A percentile compares a stretch with the other conserved stretches of the same genome.
Evolutionary conservation across 2,329 filamentous ascomycete species (phyloP).

Genomic region (Tothia fuscella): DNA sequence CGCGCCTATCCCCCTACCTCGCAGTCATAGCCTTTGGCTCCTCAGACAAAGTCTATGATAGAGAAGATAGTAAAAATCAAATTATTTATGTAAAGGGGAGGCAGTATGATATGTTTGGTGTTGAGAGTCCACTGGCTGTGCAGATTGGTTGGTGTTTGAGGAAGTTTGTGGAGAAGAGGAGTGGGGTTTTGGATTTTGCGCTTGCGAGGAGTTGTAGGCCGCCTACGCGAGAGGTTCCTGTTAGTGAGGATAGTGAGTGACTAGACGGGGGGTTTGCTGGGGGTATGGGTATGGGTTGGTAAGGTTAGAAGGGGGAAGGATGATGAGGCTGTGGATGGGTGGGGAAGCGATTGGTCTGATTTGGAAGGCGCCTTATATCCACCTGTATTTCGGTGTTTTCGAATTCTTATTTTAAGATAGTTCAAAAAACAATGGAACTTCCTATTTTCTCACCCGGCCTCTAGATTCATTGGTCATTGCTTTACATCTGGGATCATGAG

Average conservation of each 20-base stretch:
- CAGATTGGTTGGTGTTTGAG: constrained; percentile 34
- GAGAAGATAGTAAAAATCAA: constrained; percentile 34
- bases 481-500: no score
- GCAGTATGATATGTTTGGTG: constrained; percentile 30
- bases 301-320: no score
- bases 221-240: constrained; percentile 23
- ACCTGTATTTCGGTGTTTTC: no score
- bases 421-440: no score
- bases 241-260: constrained; percentile 11
- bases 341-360: no score
- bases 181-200: constrained; percentile 35
- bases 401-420: no score
- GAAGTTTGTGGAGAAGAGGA: constrained; percentile 33
- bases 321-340: no score
- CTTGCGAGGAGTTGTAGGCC: constrained; percentile 25
- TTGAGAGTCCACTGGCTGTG: constrained; percentile 28
- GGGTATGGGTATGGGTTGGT: no score
- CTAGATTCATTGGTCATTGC: no score
- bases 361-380: no score
- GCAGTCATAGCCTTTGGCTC: constrained; percentile 35
- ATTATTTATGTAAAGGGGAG: constrained; percentile 35
- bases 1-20: constrained; percentile 25
- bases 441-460: no score
- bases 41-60: constrained; percentile 35
- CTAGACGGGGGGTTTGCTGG: no score